Evolutionary conservation across 768 basidiomycete species (phyloP), one percentile per base, ranked within the genome.

Genomic region (Mycena metata): DNA sequence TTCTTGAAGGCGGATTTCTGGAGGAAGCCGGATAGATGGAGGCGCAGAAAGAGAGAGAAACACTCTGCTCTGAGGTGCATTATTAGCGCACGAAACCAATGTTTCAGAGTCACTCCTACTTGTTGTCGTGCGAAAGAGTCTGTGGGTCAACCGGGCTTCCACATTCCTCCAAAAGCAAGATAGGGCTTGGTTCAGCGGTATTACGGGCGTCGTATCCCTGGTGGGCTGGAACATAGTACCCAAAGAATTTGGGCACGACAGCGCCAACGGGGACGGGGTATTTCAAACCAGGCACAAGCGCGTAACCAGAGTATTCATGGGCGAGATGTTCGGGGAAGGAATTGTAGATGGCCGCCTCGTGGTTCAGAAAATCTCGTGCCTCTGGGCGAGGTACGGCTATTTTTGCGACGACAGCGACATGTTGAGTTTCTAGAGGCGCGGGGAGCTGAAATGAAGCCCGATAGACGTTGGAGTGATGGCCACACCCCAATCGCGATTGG

Each of bases 221-320:
- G 24, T 70, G 55, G 0, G 59, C 69, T 0, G 70, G 62, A 17
- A 76, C 70, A 59, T 86, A 88, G 69, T 82, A 86, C 8, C 87
- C 85, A 50, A 82, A 87, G 74, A 83, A 86, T 72, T 86, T 85
- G 0, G 87, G 87, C 1, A 83, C 83, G 49, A 85, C 60, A 2
- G 86, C 82, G 15, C 75, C 65, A 8, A 81, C 78, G 15, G 81
- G 82, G 0, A 84, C 81, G 5, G 81, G 74, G 57, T 75, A 52
- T 50, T 65, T 64, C 30, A 64, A 45, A 7, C 78, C 78, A 35
- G 76, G 61, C 5, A 81, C 72, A 46, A 80, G 63, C 61, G 80
- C 77, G 60, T 71, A 79, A 11, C 83, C 82, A 66, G 69, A 76
- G 74, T 73, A 82, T 39, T 81, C 77, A 60, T 83, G 75, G 51